Evolutionary conservation across 78 protist species (phyloP).

Genomic region (slime mould (Dictyostelium discoideum)): dicty_2.7 NC_007091.3:4094001-4094500

Average conservation of each 20-base stretch:
- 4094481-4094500: neutral
- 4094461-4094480: neutral
- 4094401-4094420: neutral
- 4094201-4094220: neutral
- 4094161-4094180: neutral
- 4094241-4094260: neutral
- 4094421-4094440: conserved; percentile 1
- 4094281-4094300: conserved; percentile 15
- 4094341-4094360: conserved; percentile 8
- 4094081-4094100: neutral
- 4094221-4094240: neutral
- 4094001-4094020: neutral
- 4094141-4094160: neutral
- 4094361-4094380: neutral
- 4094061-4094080: conserved; percentile 35
- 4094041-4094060: conserved; percentile 50
- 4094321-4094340: neutral
- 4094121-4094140: neutral
- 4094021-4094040: conserved; percentile 19
- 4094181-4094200: neutral
- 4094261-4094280: neutral
- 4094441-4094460: neutral
- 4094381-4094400: neutral
- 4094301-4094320: conserved; percentile 8
- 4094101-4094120: conserved; percentile 3